Evolutionary conservation across 208 protist species (phyloP), one percentile per base, ranked within the genome.

Genomic region (Acanthamoeba culbertsoni): DNA sequence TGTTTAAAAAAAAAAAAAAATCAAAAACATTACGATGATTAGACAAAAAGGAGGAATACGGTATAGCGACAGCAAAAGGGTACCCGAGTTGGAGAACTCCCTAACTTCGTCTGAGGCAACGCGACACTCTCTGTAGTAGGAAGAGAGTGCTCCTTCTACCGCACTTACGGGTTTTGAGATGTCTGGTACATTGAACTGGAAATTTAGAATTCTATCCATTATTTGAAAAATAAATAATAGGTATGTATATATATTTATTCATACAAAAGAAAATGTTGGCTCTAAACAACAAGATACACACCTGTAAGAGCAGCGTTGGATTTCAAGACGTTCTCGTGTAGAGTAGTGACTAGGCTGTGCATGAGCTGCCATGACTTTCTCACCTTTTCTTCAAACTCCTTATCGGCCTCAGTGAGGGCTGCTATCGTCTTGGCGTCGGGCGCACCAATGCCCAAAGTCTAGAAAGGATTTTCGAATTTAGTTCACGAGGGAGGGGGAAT

Each of bases 311-410:
- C 45, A 12, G 73, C 55, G 45, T 84, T 84, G 73, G 73, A 6
- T n/a, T 84, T 84, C 43, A 84, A 23, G 2, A 84, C 31, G 73
- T 84, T 84, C 33, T 84, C 73, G 43, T 84, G 73, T 6, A 84
- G 73, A 0, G 73, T 55, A n/a, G 42, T 40, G 43, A 84, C 73
- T 37, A 84, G 73, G 43, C 43, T 57, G 73, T 84, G 73, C 73
- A 84, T 84, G 42, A 55, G 73, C 43, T 55, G 73, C 73, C 73
- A 84, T 23, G 73, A 37, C 73, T 55, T 84, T 6, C 73, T 37
- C 45, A 84, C 73, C 73, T 84, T 84, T n/a, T 84, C 73, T 43
- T 84, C 73, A 43, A 84, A 84, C 40, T 84, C 73, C 73, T 84
- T 84, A 43, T 84, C 73, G 43, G 73, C 73, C 73, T 84, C 73